Base-by-base conservation (phyloP, 169 alveolate genomes). In the Cyclospora cayetanensis region DNA sequence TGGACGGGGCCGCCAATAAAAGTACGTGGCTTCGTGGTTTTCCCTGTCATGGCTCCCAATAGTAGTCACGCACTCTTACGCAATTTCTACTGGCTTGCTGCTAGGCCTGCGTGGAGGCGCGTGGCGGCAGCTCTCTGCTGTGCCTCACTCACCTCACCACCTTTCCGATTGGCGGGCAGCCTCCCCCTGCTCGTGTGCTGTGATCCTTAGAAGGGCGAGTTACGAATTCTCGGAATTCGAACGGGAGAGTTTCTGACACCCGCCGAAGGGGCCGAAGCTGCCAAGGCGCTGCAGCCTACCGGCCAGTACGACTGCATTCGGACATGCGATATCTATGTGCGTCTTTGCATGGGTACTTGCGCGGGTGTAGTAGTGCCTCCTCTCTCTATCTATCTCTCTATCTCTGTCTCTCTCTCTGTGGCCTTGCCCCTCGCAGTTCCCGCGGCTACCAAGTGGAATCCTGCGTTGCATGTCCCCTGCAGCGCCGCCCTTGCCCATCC, bases 231-330 rank as follows among this genome's bases (percentile, higher is more conserved):
- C 12, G 90, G 90, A 11, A 43, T 83, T 37, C 90, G 79, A 20
- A 60, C 90, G 4, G 90, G 90, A 29, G 90, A 83, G 41, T 83
- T 83, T 37, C 80, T 83, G 7, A 83, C 90, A 2, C 77, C 68
- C 7, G 79, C 60, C 18, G 90, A 83, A 22, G 60, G 60, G 41
- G 65, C 77, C 3, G 80, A 55, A 60, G 90, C 80, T 15, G 72
- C 72, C 1, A 83, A 83, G 35, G 90, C 29, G 22, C 31, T 41
- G 43, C 80, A 83, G 41, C 90, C 90, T 7, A 55, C 76, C 12
- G 80, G 86, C 4, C 86, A 41, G 20, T 74, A 41, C 42, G 86
- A 74, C 66, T 15, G 66, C 66, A 74, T 74, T 25, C 31, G 86
- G 43, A 74, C 86, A 2, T 74, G 86, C 66, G 86, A 74, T 42